Percentiles rank a stretch among this genome's conserved stretches.
Conservation (phyloP, 495 filamentous ascomycete genomes). For the Amorphotheca resinae region DNA sequence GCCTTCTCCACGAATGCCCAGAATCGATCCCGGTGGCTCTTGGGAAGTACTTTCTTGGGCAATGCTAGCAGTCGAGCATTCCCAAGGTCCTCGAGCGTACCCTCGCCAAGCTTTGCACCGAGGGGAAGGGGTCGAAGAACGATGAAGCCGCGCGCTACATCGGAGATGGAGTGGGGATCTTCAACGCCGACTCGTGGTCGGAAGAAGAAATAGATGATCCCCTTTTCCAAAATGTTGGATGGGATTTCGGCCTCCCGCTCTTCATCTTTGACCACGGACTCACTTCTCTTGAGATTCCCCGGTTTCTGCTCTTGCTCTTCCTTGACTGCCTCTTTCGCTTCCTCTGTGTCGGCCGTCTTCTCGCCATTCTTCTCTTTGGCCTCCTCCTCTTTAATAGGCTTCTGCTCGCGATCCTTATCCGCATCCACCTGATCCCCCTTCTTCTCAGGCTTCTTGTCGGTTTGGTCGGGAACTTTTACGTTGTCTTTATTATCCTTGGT, state of each 20-base stretch:
- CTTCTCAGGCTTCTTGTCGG: too few species aligned
- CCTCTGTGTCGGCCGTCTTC: not conserved
- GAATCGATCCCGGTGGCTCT: constrained; percentile 58
- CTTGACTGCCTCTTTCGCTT: constrained; percentile 2
- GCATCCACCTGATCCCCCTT: too few species aligned
- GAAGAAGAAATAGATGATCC: constrained; percentile 90
- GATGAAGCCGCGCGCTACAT: constrained; percentile 72
- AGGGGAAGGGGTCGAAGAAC: constrained; percentile 64
- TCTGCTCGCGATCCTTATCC: too few species aligned
- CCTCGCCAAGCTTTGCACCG: constrained; percentile 50
- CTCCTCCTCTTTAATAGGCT: constrained; percentile 2
- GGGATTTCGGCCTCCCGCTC: constrained; percentile 45
- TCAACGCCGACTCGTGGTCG: constrained; percentile 63
- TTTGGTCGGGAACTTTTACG: too few species aligned
- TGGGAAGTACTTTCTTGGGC: constrained; percentile 79
- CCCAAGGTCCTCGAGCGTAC: constrained; percentile 50
- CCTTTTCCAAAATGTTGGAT: constrained; percentile 78
- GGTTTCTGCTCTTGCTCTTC: constrained; percentile 9
- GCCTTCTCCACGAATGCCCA: constrained; percentile 79
- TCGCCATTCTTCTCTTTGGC: not conserved
- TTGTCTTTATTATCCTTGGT: not conserved
- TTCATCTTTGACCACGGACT: constrained; percentile 11
- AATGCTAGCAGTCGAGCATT: constrained; percentile 63
- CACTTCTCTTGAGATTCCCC: constrained; percentile 10
- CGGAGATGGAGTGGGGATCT: constrained; percentile 53